Conservation (phyloP, 768 basidiomycete genomes). For the Auricularia heimuer region DNA sequence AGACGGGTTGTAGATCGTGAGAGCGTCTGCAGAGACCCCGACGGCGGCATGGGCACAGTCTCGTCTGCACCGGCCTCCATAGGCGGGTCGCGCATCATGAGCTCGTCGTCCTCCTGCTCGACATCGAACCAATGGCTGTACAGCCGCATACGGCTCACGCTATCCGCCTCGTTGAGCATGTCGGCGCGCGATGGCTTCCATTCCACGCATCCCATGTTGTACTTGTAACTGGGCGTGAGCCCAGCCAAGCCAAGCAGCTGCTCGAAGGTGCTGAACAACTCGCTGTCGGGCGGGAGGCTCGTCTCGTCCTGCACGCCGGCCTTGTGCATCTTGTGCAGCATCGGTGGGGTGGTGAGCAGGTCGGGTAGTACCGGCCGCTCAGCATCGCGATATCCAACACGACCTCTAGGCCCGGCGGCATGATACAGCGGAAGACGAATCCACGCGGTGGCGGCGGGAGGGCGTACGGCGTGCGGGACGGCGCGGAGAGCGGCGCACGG, state of each 20-base stretch:
- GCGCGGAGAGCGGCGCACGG: neutral
- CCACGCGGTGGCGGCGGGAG: conserved; percentile 60
- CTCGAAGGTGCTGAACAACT: neutral
- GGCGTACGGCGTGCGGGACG: conserved; percentile 16
- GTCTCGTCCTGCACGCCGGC: neutral
- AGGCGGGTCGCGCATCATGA: neutral
- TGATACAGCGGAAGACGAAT: conserved; percentile 59
- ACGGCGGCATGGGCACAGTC: too few relatives aligned
- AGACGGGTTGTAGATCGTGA: too few relatives aligned
- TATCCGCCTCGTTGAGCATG: neutral
- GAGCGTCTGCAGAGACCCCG: too few relatives aligned
- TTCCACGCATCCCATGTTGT: neutral
- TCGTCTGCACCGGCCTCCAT: too few relatives aligned
- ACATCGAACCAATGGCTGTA: neutral
- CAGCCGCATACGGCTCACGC: neutral
- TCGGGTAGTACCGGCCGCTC: conserved; percentile 71
- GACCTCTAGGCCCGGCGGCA: conserved; percentile 50
- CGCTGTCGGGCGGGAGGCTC: neutral
- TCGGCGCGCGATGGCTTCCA: neutral
- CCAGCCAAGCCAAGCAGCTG: neutral
- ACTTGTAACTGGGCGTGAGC: neutral
- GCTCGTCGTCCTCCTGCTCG: too few relatives aligned
- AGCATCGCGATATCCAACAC: conserved; percentile 61
- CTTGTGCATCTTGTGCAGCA: neutral
- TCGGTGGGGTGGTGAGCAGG: conserved; percentile 28